phyloP scores from a whole-genome alignment of 495 filamentous ascomycete genomes.

The Hypoxylon perforatum region DNA sequence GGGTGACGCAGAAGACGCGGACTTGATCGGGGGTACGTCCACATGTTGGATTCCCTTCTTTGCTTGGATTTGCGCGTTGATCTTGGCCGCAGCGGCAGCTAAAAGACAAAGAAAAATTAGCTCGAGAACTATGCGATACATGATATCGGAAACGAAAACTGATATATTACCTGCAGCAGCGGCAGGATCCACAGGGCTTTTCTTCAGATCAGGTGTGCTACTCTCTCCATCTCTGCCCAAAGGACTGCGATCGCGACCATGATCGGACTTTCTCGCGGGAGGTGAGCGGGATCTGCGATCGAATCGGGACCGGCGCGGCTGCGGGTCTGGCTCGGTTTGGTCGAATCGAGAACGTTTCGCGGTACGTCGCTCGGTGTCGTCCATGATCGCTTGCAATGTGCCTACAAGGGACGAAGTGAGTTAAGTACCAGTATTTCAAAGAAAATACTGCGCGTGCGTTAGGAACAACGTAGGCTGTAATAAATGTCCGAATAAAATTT shows the following conservation, averaged over 20 bases:
- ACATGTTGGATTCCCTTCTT: slow-evolving; percentile 95
- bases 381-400: slow-evolving; percentile 62
- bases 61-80: slow-evolving; percentile 91
- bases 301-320: slow-evolving; percentile 75
- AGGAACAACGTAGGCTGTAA: slow-evolving; percentile 7
- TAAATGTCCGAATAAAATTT: slow-evolving; percentile 7
- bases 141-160: slow-evolving; percentile 2
- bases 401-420: neutral
- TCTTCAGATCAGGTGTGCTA: slow-evolving; percentile 57
- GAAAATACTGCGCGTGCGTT: slow-evolving; percentile 1
- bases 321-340: slow-evolving; percentile 78
- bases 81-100: slow-evolving; percentile 93
- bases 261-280: slow-evolving; percentile 64
- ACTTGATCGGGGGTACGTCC: slow-evolving; percentile 88
- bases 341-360: slow-evolving; percentile 92
- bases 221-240: slow-evolving; percentile 68
- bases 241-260: slow-evolving; percentile 83
- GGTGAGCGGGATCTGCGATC: slow-evolving; percentile 90
- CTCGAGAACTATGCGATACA: neutral
- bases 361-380: slow-evolving; percentile 78
- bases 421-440: neutral
- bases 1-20: slow-evolving; percentile 49
- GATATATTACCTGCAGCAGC: slow-evolving; percentile 78
- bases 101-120: slow-evolving; percentile 42
- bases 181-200: slow-evolving; percentile 73